These are phyloP conservation scores for Saxophila tyrrhenica DNA, from an alignment of 495 filamentous ascomycete species.

Conservation along the genomic window DNA sequence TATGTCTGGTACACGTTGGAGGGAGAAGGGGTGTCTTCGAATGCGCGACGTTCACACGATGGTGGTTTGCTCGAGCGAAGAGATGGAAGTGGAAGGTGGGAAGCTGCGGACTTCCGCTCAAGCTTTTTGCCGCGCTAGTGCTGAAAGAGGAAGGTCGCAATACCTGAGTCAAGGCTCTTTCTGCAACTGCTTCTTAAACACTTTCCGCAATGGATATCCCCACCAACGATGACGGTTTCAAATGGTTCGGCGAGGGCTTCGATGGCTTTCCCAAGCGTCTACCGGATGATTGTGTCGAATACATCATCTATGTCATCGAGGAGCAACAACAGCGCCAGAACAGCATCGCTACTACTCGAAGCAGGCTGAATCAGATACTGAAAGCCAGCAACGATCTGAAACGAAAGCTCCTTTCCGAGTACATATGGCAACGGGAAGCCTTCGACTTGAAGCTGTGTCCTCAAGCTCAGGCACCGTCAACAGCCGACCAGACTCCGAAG, in stretches of 20 bases:
- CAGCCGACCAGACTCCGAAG: neutral
- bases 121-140: neutral
- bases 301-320: conserved; percentile 64
- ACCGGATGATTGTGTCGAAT: conserved; percentile 81
- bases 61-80: neutral
- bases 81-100: neutral
- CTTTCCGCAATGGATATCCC: neutral
- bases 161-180: neutral
- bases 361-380: conserved; percentile 58
- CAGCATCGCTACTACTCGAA: conserved; percentile 40
- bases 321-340: conserved; percentile 25
- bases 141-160: neutral
- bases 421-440: conserved; percentile 87
- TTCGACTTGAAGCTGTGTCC: conserved; percentile 48
- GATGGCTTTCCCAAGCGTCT: conserved; percentile 60
- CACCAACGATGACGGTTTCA: conserved; percentile 31
- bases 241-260: conserved; percentile 41
- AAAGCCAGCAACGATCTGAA: conserved; percentile 51
- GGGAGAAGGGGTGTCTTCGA: too few relatives aligned
- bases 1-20: too few relatives aligned
- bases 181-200: neutral
- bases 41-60: too few relatives aligned
- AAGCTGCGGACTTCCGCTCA: neutral
- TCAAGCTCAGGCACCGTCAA: conserved; percentile 9
- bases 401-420: conserved; percentile 57